Base-by-base conservation (phyloP, 139 green algal species). In the Picochlorum sp. region DNA sequence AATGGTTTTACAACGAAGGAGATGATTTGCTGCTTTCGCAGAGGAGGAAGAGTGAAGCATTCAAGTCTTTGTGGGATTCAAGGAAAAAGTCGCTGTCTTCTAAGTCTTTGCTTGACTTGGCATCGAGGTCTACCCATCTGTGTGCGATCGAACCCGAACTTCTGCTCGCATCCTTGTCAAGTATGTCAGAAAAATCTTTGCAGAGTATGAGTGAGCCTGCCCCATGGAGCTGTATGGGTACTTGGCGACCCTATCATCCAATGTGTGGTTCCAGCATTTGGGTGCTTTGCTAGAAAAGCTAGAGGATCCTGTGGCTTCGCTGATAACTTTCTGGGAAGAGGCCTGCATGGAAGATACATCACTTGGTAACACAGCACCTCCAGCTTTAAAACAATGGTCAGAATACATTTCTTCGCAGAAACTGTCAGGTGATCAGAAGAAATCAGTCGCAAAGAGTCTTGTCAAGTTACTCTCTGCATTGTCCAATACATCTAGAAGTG, bases 401-500 rank as follows among this genome's bases (percentile, higher is more conserved):
- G 34, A 41, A 14, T 11, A 41, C 9, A 41, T 41, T 13, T 9
- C 34, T 41, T 41, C 34, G 7, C 34, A 41, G 34, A 41, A 41
- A 41, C 34, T 41, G 34, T 41, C 34, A 4, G 34, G 34, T 11
- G 8, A 41, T 41, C 34, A 41, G 34, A 41, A 41, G 34, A 41
- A 41, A 41, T 41, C 34, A 41, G 34, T 41, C 4, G 7, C 34
- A 11, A 6, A 41, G 34, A 41, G 34, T 41, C 5, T 41, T 54
- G 16, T 21, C 18, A 54, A 54, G 18, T 24, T 54, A 21, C 47
- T 54, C 16, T 54, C 47, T 9, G 47, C 38, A 34, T 32, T 76
- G 34, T 23, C 26, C 63, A 54, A 68, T 57, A 50, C 70, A 10
- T n/a, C 45, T 45, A 28, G 45, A 13, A 49, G 10, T 11, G 49